A percentile compares a stretch with the other conserved stretches of the same genome.
These are phyloP conservation scores for Panaeolus papilionaceus DNA, from an alignment of 768 basidiomycete genomes.

Conservation along the genomic window DNA sequence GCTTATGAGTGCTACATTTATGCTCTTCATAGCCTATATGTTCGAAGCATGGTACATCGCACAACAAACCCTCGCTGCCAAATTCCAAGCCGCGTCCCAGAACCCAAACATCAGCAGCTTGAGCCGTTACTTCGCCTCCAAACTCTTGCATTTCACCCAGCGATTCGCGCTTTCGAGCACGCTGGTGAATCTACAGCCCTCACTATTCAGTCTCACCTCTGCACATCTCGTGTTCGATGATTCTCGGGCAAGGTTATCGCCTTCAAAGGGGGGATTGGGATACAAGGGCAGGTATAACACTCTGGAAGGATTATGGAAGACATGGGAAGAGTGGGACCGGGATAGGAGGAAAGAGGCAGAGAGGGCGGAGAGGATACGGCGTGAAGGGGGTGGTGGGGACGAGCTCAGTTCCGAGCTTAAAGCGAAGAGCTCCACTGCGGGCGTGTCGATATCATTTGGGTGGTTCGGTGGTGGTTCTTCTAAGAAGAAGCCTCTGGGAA, in stretches of 20 bases:
- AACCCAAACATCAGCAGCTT: background rate
- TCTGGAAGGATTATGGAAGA: constrained; percentile 61
- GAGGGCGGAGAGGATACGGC: constrained; percentile 23
- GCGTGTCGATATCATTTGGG: constrained; percentile 20
- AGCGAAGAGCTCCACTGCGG: constrained; percentile 20
- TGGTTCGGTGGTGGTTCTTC: constrained; percentile 15
- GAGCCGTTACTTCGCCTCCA: background rate
- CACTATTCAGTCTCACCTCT: constrained; percentile 57
- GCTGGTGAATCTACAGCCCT: constrained; percentile 61
- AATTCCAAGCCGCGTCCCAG: constrained; percentile 43
- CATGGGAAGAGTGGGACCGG: constrained; percentile 46
- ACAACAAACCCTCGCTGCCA: constrained; percentile 46
- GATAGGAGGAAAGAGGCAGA: constrained; percentile 2
- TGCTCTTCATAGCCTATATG: constrained; percentile 67
- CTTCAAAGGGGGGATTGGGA: constrained; percentile 66
- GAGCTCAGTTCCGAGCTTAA: constrained; percentile 34
- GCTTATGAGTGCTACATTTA: constrained; percentile 60
- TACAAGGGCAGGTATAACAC: constrained; percentile 66
- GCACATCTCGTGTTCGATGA: constrained; percentile 70
- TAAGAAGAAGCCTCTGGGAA: constrained; percentile 5
- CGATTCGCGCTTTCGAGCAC: constrained; percentile 45
- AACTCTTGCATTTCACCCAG: background rate
- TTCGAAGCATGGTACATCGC: constrained; percentile 62
- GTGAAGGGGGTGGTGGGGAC: background rate
- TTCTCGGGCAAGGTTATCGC: constrained; percentile 62